Evolutionary conservation across 2,329 filamentous ascomycete genomes (phyloP).

Genomic region (Canariomyces notabilis): DNA sequence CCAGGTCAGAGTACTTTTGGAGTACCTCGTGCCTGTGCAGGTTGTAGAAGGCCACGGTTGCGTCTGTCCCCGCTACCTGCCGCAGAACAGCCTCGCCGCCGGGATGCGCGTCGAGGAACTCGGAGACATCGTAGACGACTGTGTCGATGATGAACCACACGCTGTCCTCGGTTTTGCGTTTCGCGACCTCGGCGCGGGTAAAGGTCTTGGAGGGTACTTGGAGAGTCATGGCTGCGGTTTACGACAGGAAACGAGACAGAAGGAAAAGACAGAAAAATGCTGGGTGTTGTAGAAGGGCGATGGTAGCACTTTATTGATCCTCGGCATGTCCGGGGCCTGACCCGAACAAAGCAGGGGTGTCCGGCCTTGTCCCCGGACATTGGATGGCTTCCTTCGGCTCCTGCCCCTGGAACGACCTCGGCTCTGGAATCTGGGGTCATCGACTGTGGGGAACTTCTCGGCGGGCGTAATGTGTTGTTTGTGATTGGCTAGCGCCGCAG

Average conservation of each 20-base stretch:
- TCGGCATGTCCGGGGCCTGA: not conserved
- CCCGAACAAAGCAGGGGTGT: not conserved
- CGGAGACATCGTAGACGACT: constrained; percentile 79
- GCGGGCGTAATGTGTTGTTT: constrained; percentile 7
- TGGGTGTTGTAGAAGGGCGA: not conserved
- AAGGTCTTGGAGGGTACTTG: constrained; percentile 43
- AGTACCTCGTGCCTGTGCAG: constrained; percentile 88
- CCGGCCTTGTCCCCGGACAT: constrained; percentile 5
- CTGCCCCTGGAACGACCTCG: constrained; percentile 17
- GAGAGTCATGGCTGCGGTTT: constrained; percentile 30
- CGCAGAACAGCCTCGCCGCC: constrained; percentile 74
- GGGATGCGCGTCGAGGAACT: constrained; percentile 81
- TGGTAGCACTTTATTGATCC: constrained; percentile 2
- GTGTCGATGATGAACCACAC: constrained; percentile 83
- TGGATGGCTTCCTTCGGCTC: constrained; percentile 12
- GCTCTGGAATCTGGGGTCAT: constrained; percentile 16
- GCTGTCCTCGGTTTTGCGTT: constrained; percentile 70
- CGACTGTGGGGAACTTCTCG: constrained; percentile 15
- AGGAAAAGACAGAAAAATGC: not conserved
- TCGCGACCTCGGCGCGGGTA: constrained; percentile 62
- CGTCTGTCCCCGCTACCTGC: constrained; percentile 77
- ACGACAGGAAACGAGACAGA: not conserved
- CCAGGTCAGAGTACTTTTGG: constrained; percentile 68
- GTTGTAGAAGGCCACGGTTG: constrained; percentile 83
- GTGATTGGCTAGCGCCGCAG: constrained; percentile 17